phyloP scores from a whole-genome alignment of 306 rosid genomes.

The Vicia faba region DNA sequence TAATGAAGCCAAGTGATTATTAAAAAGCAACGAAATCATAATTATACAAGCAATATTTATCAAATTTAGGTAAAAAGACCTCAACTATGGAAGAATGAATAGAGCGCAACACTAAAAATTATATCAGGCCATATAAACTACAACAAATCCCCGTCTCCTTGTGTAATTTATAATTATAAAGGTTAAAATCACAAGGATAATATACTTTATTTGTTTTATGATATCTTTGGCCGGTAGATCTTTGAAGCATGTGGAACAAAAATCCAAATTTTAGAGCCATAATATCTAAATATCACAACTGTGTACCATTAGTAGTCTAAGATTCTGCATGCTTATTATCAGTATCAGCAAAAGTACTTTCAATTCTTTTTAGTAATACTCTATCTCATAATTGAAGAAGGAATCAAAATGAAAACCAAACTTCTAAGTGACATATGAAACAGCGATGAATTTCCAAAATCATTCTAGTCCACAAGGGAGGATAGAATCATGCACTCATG shows the following conservation, averaged over 20 bases:
- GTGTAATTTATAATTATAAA: neutral
- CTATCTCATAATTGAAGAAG: neutral
- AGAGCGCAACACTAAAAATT: neutral
- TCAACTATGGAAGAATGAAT: neutral
- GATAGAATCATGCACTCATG: neutral
- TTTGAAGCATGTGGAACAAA: neutral
- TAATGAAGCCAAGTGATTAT: constrained; percentile 1
- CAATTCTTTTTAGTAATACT: neutral
- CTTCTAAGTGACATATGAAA: neutral
- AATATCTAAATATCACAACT: neutral
- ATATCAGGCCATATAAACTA: constrained; percentile 1
- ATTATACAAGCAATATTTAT: constrained; percentile 2
- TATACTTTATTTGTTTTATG: neutral
- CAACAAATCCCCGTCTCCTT: neutral
- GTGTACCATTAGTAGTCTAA: neutral
- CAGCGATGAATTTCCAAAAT: neutral
- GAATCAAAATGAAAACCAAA: neutral
- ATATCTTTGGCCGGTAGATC: constrained; percentile 5
- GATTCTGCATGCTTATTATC: neutral
- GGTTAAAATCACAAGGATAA: neutral
- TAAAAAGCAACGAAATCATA: constrained; percentile 1
- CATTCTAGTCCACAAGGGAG: neutral
- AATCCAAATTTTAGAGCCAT: neutral
- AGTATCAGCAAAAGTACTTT: neutral
- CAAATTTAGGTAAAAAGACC: constrained; percentile 8